Evolutionary conservation across 1,139 yeast genomes (phyloP).

Genomic region (Suhomyces choctaworum): DNA sequence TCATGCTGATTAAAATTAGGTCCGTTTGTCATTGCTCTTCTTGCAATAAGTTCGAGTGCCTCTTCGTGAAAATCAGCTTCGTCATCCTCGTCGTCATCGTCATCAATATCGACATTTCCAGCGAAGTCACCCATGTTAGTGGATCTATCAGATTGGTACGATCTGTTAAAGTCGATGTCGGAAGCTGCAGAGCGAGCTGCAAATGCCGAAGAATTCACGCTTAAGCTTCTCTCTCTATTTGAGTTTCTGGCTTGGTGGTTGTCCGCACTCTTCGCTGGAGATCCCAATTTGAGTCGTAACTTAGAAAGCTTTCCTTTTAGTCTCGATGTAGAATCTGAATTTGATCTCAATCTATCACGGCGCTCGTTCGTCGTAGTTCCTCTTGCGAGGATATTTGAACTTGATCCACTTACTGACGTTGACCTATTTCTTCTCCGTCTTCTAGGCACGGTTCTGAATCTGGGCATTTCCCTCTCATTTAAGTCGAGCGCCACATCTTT

Average conservation of each 20-base stretch:
- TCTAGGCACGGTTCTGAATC: constrained; percentile 73
- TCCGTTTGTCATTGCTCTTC: constrained; percentile 4
- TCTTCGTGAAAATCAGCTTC: constrained; percentile 13
- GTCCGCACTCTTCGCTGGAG: constrained; percentile 3
- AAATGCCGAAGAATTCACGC: constrained; percentile 3
- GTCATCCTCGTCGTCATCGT: constrained; percentile 16
- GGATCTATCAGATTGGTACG: too few species aligned
- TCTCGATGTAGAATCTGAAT: constrained; percentile 17
- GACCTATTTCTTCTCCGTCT: constrained; percentile 38
- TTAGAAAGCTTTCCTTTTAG: constrained; percentile 25
- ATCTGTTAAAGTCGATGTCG: too few species aligned
- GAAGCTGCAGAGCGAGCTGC: constrained; percentile 7
- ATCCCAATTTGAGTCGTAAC: constrained; percentile 19
- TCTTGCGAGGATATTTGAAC: constrained; percentile 3
- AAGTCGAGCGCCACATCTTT: constrained; percentile 66
- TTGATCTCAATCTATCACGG: constrained; percentile 19
- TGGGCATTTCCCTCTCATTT: constrained; percentile 58
- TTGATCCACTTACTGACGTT: not conserved
- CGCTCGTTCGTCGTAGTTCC: constrained; percentile 1
- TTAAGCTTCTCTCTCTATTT: constrained; percentile 5
- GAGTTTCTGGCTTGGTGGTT: not conserved
- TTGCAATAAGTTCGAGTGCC: constrained; percentile 14
- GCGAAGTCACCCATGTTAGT: not conserved
- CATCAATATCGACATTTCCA: constrained; percentile 2
- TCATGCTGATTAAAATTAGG: not conserved